A percentile compares a stretch with the other conserved stretches of the same genome.
Conservation (phyloP, 805 yeast species). For the Suhomyces faveliae region DNA sequence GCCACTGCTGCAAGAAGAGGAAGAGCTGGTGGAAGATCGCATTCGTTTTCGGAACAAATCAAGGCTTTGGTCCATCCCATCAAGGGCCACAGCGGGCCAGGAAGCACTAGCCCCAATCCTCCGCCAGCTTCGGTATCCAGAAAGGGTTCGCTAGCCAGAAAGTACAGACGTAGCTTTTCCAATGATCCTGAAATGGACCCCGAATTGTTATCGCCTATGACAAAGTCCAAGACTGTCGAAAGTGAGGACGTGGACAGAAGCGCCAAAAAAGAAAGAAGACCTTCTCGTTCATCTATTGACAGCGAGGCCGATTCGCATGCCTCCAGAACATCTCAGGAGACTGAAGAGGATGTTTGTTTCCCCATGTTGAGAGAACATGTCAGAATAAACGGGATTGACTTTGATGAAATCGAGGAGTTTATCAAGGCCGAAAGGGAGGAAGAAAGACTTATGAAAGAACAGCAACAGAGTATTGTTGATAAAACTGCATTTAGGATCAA, state of each 20-base stretch:
- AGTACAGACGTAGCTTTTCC: conserved; percentile 8
- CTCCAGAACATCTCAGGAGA: conserved; percentile 79
- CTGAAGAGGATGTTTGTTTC: conserved; percentile 97
- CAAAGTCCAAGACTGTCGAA: conserved; percentile 20
- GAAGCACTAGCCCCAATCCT: background rate
- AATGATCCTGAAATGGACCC: conserved; percentile 15
- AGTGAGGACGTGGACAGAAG: conserved; percentile 9
- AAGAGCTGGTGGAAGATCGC: conserved; percentile 17
- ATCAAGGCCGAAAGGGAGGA: conserved; percentile 59
- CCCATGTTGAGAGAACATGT: conserved; percentile 75
- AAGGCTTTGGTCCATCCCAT: conserved; percentile 34
- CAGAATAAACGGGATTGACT: conserved; percentile 75
- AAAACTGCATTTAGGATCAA: conserved; percentile 5
- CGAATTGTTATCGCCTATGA: conserved; percentile 30
- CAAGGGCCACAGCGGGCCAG: conserved; percentile 1
- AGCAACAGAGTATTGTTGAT: conserved; percentile 7
- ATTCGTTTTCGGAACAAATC: conserved; percentile 24
- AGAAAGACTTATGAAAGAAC: conserved; percentile 24
- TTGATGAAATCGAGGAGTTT: conserved; percentile 85
- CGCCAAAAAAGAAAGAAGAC: conserved; percentile 29
- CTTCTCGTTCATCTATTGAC: conserved; percentile 44
- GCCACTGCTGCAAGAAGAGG: conserved; percentile 20
- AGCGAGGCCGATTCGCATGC: conserved; percentile 71
- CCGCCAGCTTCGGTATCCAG: background rate
- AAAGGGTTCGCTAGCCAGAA: conserved; percentile 1